A percentile compares a stretch with the other conserved stretches of the same genome.
Evolutionary conservation across 352 stramenopile species (phyloP).

Genomic region (Phytophthora europaea): DNA sequence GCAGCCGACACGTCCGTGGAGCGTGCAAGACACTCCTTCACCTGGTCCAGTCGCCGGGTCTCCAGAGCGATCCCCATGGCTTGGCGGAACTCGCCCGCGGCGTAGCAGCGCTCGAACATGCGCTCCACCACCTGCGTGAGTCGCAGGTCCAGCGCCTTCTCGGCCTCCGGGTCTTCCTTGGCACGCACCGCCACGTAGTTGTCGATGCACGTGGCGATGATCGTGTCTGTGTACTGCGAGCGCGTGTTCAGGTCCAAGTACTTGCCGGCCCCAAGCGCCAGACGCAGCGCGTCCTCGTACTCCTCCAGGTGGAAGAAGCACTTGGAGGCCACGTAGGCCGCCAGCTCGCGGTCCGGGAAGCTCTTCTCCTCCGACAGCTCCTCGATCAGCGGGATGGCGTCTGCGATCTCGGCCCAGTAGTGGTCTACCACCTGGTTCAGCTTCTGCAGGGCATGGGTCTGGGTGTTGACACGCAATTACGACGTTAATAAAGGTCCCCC

Average conservation of each 20-base stretch:
- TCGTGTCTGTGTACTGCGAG: conserved; percentile 97
- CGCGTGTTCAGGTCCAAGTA: conserved; percentile 96
- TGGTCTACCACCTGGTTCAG: conserved; percentile 94
- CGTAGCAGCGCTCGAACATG: conserved; percentile 98
- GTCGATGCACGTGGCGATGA: conserved; percentile 98
- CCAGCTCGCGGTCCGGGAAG: conserved; percentile 93
- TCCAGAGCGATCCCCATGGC: conserved; percentile 98
- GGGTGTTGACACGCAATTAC: conserved; percentile 8
- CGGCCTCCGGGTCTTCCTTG: conserved; percentile 78
- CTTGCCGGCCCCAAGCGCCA: conserved; percentile 95
- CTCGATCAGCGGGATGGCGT: conserved; percentile 94
- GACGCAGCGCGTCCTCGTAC: conserved; percentile 94
- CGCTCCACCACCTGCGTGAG: conserved; percentile 96
- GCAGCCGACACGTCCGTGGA: conserved; percentile 76
- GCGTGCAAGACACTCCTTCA: conserved; percentile 91
- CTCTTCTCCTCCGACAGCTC: conserved; percentile 93
- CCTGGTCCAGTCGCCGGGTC: conserved; percentile 93
- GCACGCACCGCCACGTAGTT: conserved; percentile 95
- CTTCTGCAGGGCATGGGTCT: conserved; percentile 93
- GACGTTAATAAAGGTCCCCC: conserved; percentile 7
- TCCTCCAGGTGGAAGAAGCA: conserved; percentile 99
- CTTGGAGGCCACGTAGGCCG: conserved; percentile 93
- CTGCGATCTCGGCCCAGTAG: conserved; percentile 95
- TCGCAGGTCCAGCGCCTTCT: conserved; percentile 89
- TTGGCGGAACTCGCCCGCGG: conserved; percentile 95